Evolutionary conservation across 805 yeast species (phyloP), one percentile per base, ranked within the genome.

Genomic region (Candida broadrunensis): DNA sequence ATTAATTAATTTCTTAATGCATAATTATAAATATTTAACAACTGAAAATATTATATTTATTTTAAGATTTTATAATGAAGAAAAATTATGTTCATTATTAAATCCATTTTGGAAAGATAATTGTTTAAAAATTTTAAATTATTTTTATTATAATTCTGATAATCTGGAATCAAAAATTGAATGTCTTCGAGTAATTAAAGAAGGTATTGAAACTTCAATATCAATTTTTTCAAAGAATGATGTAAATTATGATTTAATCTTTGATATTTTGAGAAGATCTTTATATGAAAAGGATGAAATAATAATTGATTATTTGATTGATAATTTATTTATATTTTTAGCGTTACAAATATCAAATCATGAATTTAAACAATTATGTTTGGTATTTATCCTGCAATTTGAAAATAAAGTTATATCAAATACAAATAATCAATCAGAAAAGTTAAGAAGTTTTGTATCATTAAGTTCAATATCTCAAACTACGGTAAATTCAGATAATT

Each of bases 61-160:
- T 3, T 54, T 84, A 20, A 58, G 65, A 2, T 72, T 63, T 48
- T 81, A 78, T 53, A 59, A 62, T 3, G 63, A 67, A 11, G 76
- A 77, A 38, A 70, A 73, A 39, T 52, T 72, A 23, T 83, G 90
- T 51, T 69, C 81, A 2, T 75, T 80, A 9, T 54, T 80, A 5
- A 59, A 73, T 23, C 63, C 72, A 0, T 56, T 67, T 7, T 83
- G 89, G 86, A 60, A 61, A 35, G 66, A 59, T 2, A 76, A 77
- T 46, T 61, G 78, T 31, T 55, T 57, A 5, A 56, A 60, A 23
- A 48, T 83, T 2, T 55, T 82, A 26, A 60, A 65, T n/a, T 61
- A 65, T 5, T 80, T 77, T 50, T 73, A 64, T 51, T 53, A 58
- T 51, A 54, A 53, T 23, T 18, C 34, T 6, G 8, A 13, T 8